These are phyloP conservation scores for Pezizomycotina sp. DNA, from an alignment of 2,329 filamentous ascomycete species.

Conservation along the genomic window DNA sequence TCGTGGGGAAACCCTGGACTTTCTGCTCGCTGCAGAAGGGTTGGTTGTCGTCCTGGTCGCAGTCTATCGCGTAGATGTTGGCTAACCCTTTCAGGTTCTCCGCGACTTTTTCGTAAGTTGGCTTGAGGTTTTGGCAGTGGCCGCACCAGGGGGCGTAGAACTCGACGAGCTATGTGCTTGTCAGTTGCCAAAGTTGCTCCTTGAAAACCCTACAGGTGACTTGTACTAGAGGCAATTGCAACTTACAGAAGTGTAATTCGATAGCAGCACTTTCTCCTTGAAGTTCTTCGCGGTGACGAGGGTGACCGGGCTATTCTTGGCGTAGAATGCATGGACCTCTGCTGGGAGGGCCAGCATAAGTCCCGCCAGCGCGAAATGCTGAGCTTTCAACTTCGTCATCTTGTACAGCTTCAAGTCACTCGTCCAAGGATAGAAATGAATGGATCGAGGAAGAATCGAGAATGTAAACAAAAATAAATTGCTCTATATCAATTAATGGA, in stretches of 20 bases:
- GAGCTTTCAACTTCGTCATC: too few relatives aligned
- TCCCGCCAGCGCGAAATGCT: too few relatives aligned
- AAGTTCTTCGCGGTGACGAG: constrained; percentile 68
- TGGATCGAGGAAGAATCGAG: too few relatives aligned
- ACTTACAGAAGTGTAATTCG: constrained; percentile 78
- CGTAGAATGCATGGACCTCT: too few relatives aligned
- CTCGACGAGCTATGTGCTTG: constrained; percentile 35
- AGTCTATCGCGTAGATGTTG: constrained; percentile 87
- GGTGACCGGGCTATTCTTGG: constrained; percentile 71
- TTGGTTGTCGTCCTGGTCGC: constrained; percentile 88
- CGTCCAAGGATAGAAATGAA: too few relatives aligned
- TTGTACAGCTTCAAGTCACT: too few relatives aligned
- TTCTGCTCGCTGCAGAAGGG: constrained; percentile 68
- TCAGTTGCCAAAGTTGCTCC: constrained; percentile 6
- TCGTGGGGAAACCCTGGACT: constrained; percentile 82
- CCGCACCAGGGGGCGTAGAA: constrained; percentile 36
- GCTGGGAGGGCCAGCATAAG: too few relatives aligned
- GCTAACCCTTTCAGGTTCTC: constrained; percentile 77
- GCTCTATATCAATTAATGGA: too few relatives aligned
- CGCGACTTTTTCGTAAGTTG: constrained; percentile 86
- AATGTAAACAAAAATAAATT: too few relatives aligned
- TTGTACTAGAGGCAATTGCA: background rate
- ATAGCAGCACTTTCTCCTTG: constrained; percentile 65
- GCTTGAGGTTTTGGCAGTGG: constrained; percentile 90
- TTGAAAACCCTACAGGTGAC: background rate